Conservation (phyloP, 306 rosid species). For the Malus fusca region DNA sequence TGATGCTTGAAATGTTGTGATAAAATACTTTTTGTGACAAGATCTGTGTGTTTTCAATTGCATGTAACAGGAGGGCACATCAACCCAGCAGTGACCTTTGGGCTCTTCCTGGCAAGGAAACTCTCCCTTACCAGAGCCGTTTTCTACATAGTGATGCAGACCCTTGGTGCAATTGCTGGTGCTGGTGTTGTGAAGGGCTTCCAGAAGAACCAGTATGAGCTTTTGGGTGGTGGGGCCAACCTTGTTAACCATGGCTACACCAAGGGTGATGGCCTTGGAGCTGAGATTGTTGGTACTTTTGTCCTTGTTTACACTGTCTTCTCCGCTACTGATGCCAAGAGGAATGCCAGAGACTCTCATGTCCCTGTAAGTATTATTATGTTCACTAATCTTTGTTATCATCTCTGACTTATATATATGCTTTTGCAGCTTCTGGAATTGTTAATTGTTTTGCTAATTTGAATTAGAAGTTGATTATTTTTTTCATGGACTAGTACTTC, state of each 20-base stretch:
- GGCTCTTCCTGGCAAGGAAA: conserved; percentile 79
- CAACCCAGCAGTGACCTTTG: conserved; percentile 90
- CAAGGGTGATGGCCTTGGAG: conserved; percentile 82
- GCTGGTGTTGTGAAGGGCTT: conserved; percentile 88
- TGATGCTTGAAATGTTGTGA: neutral
- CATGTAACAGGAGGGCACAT: conserved; percentile 72
- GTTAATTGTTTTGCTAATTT: neutral
- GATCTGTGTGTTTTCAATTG: conserved; percentile 14
- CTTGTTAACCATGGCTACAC: conserved; percentile 60
- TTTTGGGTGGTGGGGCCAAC: conserved; percentile 69
- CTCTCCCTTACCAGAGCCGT: conserved; percentile 69
- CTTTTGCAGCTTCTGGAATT: neutral
- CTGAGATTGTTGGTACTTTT: conserved; percentile 92
- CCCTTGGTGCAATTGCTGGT: conserved; percentile 94
- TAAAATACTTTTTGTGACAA: neutral
- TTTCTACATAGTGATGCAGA: conserved; percentile 77
- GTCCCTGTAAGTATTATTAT: conserved; percentile 56
- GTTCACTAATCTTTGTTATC: neutral
- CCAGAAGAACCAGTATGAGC: conserved; percentile 32
- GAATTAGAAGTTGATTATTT: neutral
- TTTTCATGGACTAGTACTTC: neutral
- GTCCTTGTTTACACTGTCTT: conserved; percentile 44
- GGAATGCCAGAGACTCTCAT: conserved; percentile 84
- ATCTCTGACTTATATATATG: neutral
- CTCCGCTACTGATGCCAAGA: conserved; percentile 94